phyloP scores from a whole-genome alignment of 148 eudicot species.

The Amaranthus cruentus region DNA sequence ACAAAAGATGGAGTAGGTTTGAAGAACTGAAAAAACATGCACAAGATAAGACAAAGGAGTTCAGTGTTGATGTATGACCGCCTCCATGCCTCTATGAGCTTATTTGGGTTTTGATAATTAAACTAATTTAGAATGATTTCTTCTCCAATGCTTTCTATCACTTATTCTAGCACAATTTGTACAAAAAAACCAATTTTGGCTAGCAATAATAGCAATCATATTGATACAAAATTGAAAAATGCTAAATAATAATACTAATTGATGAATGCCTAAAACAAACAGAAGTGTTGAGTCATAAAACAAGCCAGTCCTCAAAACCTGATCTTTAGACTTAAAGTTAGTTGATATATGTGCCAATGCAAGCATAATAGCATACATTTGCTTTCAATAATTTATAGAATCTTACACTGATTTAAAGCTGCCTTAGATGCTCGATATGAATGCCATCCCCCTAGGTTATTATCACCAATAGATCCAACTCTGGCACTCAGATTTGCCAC shows the following conservation, averaged over 20 bases:
- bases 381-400: neutral
- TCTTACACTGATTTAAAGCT: slow-evolving; percentile 82
- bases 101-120: no score
- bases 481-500: slow-evolving; percentile 92
- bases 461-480: slow-evolving; percentile 93
- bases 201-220: no score
- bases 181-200: no score
- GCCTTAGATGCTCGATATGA: slow-evolving; percentile 93
- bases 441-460: slow-evolving; percentile 91
- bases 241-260: no score
- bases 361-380: neutral
- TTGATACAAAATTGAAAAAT: no score
- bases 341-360: neutral
- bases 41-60: neutral
- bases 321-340: neutral
- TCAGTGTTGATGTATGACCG: no score
- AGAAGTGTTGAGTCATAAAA: no score
- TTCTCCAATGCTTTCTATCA: no score
- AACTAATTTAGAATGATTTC: no score
- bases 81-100: no score
- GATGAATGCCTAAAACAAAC: no score
- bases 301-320: neutral
- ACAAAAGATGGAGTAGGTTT: neutral
- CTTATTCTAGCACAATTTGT: no score
- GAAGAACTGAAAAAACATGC: neutral